Conservation (phyloP, 805 yeast genomes). For the Kurtzmaniella cleridarum region DNA sequence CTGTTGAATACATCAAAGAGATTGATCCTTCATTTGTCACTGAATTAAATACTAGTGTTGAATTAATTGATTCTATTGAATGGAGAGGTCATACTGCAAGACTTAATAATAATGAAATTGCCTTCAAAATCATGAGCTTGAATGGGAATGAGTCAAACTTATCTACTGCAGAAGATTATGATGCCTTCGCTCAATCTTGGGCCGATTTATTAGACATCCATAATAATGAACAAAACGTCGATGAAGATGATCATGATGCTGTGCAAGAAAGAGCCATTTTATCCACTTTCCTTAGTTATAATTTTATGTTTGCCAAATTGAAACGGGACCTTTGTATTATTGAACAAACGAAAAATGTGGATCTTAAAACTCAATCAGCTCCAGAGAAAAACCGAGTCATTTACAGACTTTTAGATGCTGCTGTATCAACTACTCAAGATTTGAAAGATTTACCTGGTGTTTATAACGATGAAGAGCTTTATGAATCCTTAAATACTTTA, state of each 20-base stretch:
- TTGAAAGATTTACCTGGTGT: constrained; percentile 88
- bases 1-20: constrained; percentile 34
- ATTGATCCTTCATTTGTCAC: constrained; percentile 35
- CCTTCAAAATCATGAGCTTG: constrained; percentile 47
- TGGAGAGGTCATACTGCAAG: constrained; percentile 56
- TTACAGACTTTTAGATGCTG: constrained; percentile 44
- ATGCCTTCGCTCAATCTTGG: constrained; percentile 58
- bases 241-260: constrained; percentile 49
- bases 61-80: constrained; percentile 28
- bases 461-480: constrained; percentile 70
- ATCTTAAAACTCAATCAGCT: constrained; percentile 10
- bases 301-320: constrained; percentile 57
- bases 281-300: constrained; percentile 69
- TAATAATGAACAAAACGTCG: constrained; percentile 41
- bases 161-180: constrained; percentile 44
- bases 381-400: constrained; percentile 34
- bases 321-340: constrained; percentile 62
- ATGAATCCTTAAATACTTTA: constrained; percentile 47
- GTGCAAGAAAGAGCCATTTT: constrained; percentile 71
- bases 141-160: constrained; percentile 16
- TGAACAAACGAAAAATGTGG: constrained; percentile 18
- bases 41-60: constrained; percentile 16
- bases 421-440: constrained; percentile 50
- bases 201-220: constrained; percentile 63
- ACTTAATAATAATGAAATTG: constrained; percentile 67